Percentiles rank a stretch among this genome's conserved stretches.
Evolutionary conservation across 257 asterid genomes (phyloP).

Genomic region (Phtheirospermum japonicum): DNA sequence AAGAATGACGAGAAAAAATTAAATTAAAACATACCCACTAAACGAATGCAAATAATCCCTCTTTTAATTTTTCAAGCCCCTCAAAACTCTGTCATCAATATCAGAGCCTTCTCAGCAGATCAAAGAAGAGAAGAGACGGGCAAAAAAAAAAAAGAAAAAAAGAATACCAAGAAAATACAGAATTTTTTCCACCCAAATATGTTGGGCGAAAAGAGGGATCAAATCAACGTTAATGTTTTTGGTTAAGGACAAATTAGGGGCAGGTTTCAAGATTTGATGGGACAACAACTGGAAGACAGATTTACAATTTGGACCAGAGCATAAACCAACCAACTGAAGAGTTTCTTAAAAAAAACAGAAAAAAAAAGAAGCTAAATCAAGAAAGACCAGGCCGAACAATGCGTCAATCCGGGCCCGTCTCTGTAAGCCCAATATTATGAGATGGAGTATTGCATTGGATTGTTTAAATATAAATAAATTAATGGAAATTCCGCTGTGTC

Average conservation of each 20-base stretch:
- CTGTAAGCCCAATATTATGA: no score
- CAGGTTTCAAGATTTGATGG: slow-evolving; percentile 26
- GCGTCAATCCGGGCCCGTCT: slow-evolving; percentile 10
- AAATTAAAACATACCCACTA: slow-evolving; percentile 24
- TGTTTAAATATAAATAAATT: background rate
- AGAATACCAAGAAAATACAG: background rate
- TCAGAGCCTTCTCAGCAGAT: slow-evolving; percentile 29
- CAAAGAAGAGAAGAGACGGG: background rate
- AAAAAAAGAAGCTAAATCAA: no score
- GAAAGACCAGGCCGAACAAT: slow-evolving; percentile 24
- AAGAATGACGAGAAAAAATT: background rate
- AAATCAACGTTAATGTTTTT: slow-evolving; percentile 12
- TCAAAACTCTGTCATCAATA: slow-evolving; percentile 24
- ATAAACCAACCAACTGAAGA: no score
- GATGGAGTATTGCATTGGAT: background rate
- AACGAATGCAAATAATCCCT: background rate
- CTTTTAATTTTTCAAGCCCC: background rate
- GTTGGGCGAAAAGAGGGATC: slow-evolving; percentile 17
- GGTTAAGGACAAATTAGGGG: slow-evolving; percentile 9
- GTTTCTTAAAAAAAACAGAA: no score
- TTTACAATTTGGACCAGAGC: no score
- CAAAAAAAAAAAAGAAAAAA: background rate
- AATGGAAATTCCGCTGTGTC: no score
- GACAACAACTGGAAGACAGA: no score
- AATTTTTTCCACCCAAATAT: no score